phyloP scores from a whole-genome alignment of 2,329 filamentous ascomycete genomes.

The Trichoderma sp. region DNA sequence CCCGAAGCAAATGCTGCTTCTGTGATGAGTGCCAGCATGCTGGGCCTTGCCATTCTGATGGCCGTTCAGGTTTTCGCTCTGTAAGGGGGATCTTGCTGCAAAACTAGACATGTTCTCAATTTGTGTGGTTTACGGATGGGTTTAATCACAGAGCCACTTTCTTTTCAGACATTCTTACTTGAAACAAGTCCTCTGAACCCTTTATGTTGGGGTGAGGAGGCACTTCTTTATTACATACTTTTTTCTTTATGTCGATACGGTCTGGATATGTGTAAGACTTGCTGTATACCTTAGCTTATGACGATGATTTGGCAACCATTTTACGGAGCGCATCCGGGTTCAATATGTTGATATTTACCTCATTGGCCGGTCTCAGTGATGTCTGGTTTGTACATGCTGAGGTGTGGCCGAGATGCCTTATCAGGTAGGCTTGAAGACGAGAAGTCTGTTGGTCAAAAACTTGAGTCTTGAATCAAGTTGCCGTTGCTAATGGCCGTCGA shows the following conservation, averaged over 20 bases:
- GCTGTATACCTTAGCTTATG: constrained; percentile 25
- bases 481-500: too few relatives aligned
- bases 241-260: constrained; percentile 24
- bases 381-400: too few relatives aligned
- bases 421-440: too few relatives aligned
- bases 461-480: too few relatives aligned
- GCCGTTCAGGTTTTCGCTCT: constrained; percentile 37
- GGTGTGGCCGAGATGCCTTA: too few relatives aligned
- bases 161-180: neutral
- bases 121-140: constrained; percentile 12
- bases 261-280: constrained; percentile 24
- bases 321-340: constrained; percentile 21
- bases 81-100: constrained; percentile 29
- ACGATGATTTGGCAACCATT: constrained; percentile 22
- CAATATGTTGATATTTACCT: constrained; percentile 20
- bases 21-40: constrained; percentile 34
- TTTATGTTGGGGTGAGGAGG: neutral
- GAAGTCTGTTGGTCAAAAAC: too few relatives aligned
- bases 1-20: constrained; percentile 54
- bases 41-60: constrained; percentile 35
- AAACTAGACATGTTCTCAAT: neutral
- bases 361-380: neutral
- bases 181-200: constrained; percentile 8
- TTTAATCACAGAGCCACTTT: constrained; percentile 1
- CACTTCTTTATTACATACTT: neutral